Conservation (phyloP, 2,329 filamentous ascomycete species). For the Emydomyces testavorans region DNA sequence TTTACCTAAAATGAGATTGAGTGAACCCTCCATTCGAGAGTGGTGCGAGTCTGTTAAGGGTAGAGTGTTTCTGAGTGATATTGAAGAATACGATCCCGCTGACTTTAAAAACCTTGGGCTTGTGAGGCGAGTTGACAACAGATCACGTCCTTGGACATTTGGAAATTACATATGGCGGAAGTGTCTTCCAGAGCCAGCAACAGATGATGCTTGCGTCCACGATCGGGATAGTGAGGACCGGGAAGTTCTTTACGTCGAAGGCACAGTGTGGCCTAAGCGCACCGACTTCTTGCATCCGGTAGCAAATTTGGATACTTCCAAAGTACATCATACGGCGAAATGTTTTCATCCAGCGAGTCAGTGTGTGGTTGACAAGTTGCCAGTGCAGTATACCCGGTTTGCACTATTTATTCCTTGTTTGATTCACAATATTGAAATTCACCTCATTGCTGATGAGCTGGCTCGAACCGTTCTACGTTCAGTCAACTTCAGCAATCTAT, state of each 20-base stretch:
- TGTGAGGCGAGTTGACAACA: conserved; percentile 15
- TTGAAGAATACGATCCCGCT: conserved; percentile 3
- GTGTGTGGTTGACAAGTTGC: conserved; percentile 34
- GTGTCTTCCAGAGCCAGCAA: conserved; percentile 4
- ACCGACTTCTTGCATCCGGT: conserved; percentile 26
- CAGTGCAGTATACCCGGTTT: conserved; percentile 37
- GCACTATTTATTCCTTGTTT: conserved; percentile 60
- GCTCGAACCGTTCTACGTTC: conserved; percentile 43
- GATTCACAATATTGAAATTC: conserved; percentile 54
- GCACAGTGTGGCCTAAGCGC: conserved; percentile 24
- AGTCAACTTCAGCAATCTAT: conserved; percentile 44
- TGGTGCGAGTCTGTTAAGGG: conserved; percentile 19
- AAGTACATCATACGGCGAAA: conserved; percentile 18
- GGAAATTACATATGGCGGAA: conserved; percentile 17
- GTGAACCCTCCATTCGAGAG: conserved; percentile 10
- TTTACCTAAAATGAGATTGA: conserved; percentile 14
- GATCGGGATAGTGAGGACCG: background rate
- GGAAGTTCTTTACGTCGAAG: conserved; percentile 21
- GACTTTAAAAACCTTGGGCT: conserved; percentile 16
- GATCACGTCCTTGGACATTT: conserved; percentile 16
- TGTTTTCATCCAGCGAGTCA: conserved; percentile 15
- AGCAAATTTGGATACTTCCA: conserved; percentile 13
- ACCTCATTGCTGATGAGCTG: conserved; percentile 52
- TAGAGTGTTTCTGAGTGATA: conserved; percentile 8
- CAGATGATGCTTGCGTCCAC: background rate